phyloP scores from a whole-genome alignment of 2,329 filamentous ascomycete species.

The Xylaria sp. region DNA sequence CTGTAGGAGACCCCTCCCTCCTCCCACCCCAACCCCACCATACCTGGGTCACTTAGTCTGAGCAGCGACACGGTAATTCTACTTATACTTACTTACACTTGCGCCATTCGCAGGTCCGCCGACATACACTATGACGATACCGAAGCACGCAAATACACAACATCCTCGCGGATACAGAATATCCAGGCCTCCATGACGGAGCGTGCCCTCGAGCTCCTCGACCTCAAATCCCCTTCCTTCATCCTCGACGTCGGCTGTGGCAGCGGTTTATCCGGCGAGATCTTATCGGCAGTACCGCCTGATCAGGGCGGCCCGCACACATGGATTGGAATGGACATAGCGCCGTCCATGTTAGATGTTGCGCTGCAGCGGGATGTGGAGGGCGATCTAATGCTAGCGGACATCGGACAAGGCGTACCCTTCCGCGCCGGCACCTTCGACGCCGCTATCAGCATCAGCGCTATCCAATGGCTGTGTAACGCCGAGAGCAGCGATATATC shows the following conservation, averaged over 20 bases:
- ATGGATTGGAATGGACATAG: conserved; percentile 98
- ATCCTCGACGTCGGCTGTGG: conserved; percentile 98
- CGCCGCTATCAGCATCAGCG: conserved; percentile 92
- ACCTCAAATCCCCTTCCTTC: conserved; percentile 80
- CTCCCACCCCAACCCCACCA: conserved; percentile 22
- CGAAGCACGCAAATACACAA: conserved; percentile 98
- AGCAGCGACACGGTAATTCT: not conserved
- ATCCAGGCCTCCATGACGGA: conserved; percentile 96
- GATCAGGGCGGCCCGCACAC: conserved; percentile 86
- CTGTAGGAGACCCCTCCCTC: conserved; percentile 66
- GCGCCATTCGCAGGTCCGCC: conserved; percentile 72
- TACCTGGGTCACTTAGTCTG: not conserved
- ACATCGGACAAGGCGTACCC: conserved; percentile 95
- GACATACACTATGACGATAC: conserved; percentile 98
- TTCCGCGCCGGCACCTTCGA: conserved; percentile 95
- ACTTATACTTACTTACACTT: conserved; percentile 2
- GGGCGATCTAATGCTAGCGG: conserved; percentile 91
- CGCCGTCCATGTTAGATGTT: conserved; percentile 94
- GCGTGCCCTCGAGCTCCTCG: conserved; percentile 90
- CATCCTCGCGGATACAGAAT: conserved; percentile 91
- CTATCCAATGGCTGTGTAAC: conserved; percentile 99
- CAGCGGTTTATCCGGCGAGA: conserved; percentile 93
- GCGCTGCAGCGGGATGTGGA: conserved; percentile 92
- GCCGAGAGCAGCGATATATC: conserved; percentile 89
- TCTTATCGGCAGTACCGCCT: conserved; percentile 77